Evolutionary conservation across 2,329 filamentous ascomycete genomes (phyloP), one percentile per base, ranked within the genome.

Genomic region (Penicillium vulpinum): DNA sequence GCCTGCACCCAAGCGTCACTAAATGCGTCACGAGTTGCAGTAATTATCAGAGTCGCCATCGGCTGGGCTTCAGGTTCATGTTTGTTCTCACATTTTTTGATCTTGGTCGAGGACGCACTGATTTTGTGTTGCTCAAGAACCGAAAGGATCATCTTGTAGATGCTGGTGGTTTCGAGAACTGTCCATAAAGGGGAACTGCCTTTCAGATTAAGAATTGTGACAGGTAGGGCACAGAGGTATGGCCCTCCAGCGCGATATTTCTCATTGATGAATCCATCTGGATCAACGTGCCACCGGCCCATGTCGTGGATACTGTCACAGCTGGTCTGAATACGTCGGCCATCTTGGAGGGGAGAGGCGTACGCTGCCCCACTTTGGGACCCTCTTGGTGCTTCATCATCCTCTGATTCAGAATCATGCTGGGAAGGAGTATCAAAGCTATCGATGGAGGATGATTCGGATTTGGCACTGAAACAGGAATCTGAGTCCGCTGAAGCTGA

Each of bases 231-330:
- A 11, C 24, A 40, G 21, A 50, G 47, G 9, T 16, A 31, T 39
- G 47, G 47, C 9, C 47, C 47, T 7, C 47, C 47, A 15, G 47
- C 47, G 8, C 47, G 47, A 33, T 11, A 3, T 9, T 21, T 29
- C 9, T 50, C 47, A 15, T 50, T 50, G 26, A 50, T 41, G 18
- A 50, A 50, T 13, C 47, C 47, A 31, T 50, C 47, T 40, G 36
- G 11, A 5, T 50, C 36, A 10, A 31, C 26, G 8, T 16, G 24
- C 36, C 47, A 50, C n/a, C 6, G 13, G 8, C 47, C 47, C 4
- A 22, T 10, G 13, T 50, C 47, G 21, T 40, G 2, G 5, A 40
- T 29, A n/a, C 47, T 50, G 11, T 50, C 47, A 33, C 47, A 50
- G 18, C 47, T 50, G n/a, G 36, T 41, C 18, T 36, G 36, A 15